These are phyloP conservation scores for Eucalyptus shirleyi DNA, from an alignment of 345 rosid genomes.

Conservation along the genomic window DNA sequence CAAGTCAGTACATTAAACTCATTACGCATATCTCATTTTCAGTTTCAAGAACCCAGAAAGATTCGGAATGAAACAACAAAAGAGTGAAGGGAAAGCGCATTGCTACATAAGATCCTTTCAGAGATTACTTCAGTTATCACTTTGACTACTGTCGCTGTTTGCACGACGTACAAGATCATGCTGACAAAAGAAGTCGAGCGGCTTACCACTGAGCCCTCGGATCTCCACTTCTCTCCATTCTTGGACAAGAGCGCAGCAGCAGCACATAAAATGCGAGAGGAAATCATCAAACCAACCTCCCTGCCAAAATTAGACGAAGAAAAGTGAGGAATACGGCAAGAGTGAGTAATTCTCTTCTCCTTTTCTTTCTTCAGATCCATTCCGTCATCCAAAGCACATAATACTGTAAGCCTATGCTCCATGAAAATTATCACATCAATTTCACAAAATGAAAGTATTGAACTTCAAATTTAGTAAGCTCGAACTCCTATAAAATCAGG, in stretches of 20 bases:
- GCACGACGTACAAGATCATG: not conserved
- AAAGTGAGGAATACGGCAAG: not conserved
- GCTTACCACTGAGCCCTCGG: constrained; percentile 64
- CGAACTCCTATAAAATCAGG: not conserved
- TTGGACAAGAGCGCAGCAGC: constrained; percentile 97
- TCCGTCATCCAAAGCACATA: too few relatives aligned
- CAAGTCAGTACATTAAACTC: not conserved
- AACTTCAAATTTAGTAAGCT: not conserved
- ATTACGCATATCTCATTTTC: not conserved
- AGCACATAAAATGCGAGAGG: constrained; percentile 93
- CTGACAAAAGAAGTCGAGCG: not conserved
- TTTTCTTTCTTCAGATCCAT: not conserved
- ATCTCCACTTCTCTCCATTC: constrained; percentile 95
- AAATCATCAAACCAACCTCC: constrained; percentile 91
- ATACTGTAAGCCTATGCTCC: too few relatives aligned
- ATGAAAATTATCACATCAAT: not conserved
- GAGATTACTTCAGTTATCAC: not conserved
- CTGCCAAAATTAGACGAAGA: constrained; percentile 12
- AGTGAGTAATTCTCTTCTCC: not conserved
- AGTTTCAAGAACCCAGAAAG: not conserved
- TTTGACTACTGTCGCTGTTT: not conserved
- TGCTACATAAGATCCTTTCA: not conserved
- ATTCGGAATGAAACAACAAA: not conserved
- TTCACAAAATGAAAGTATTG: not conserved
- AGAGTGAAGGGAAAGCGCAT: not conserved